Evolutionary conservation across 768 basidiomycete genomes (phyloP), one percentile per base, ranked within the genome.

Genomic region (Boletus vinaceobasis): DNA sequence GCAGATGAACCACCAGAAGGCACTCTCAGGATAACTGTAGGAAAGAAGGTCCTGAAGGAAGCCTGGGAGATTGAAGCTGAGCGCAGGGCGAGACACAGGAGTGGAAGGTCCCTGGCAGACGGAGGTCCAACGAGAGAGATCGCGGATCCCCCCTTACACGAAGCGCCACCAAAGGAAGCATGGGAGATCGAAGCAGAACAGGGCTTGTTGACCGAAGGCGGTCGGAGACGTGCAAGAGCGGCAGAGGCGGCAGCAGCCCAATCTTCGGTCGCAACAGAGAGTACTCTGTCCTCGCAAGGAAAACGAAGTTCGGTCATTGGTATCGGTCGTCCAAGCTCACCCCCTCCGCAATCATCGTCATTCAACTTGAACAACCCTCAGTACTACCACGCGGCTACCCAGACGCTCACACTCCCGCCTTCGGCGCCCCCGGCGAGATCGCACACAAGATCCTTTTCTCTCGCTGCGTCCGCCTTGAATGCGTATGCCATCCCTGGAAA

Each of bases 181-280:
- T 90, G 88, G 88, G 90, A 91, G 60, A 77, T 87, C 31, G 88
- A 89, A 55, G 87, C 86, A 1, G 88, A 90, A 62, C 84, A 84
- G 55, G 88, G 87, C 1, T 65, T 90, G 45, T 64, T 86, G 31
- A 88, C 88, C 0, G 90, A 90, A 61, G 90, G 87, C 19, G 87
- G 84, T 17, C 81, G 79, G 60, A 74, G 88, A 35, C 79, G 86
- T 19, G 83, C 84, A 21, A 74, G 84, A 54, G 86, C 84, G 14
- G 57, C 49, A 1, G 64, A 57, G 0, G 60, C 47, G 0, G 74
- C 73, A 6, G 81, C 80, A 17, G 76, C 78, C n/a, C 68, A 65
- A 46, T 63, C 68, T 6, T 56, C 65, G 2, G 63, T 67, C 5
- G 58, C 67, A 10, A 19, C 51, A 14, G 29, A 40, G 19, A 29